Evolutionary conservation across 202 grass and related monocot genomes (phyloP).

Genomic region (Carex arenaria): DNA sequence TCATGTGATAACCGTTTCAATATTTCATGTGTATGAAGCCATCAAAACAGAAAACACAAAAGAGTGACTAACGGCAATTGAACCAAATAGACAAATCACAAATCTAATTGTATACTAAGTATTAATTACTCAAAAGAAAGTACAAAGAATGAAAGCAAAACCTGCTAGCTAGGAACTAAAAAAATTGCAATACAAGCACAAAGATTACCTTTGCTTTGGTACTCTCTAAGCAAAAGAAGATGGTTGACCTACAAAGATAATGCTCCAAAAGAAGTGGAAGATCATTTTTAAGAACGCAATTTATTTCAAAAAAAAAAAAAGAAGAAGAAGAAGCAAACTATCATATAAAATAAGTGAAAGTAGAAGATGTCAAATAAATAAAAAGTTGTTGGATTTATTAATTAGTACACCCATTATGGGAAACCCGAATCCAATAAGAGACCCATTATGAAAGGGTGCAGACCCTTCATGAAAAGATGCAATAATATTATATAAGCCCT

Average conservation of each 20-base stretch:
- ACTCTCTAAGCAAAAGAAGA: not conserved
- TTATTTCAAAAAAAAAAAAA: not conserved
- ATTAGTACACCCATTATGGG: no score
- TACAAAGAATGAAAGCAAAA: not conserved
- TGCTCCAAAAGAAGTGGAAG: not conserved
- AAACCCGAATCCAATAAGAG: no score
- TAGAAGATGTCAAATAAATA: not conserved
- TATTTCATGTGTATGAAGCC: no score
- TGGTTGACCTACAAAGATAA: constrained; percentile 6
- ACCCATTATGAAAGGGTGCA: no score
- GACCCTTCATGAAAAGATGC: no score
- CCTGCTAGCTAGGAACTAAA: not conserved
- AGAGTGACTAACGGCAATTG: no score
- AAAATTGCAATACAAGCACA: not conserved
- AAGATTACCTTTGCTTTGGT: not conserved
- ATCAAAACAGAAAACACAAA: not conserved
- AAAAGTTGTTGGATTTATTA: no score
- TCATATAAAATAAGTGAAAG: not conserved
- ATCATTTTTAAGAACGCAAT: not conserved
- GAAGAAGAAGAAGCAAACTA: not conserved
- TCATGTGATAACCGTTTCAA: no score
- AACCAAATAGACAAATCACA: not conserved
- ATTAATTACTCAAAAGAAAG: not conserved
- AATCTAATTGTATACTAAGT: not conserved
- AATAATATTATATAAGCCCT: no score